A percentile compares a stretch with the other conserved stretches of the same genome.
These are phyloP conservation scores for Thelephora ganbajun DNA, from an alignment of 768 basidiomycete genomes.

Conservation along the genomic window DNA sequence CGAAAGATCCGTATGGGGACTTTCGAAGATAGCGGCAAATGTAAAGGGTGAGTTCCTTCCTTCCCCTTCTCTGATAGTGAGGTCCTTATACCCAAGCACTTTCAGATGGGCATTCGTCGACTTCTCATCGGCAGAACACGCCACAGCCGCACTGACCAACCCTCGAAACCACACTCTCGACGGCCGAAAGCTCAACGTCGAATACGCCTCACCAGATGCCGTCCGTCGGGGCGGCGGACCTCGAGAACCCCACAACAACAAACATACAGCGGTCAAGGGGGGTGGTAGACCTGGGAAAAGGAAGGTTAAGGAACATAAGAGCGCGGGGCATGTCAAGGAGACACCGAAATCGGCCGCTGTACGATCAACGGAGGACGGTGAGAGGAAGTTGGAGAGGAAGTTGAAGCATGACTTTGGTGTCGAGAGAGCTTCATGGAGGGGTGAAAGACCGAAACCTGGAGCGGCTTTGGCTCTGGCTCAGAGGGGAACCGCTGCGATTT, in stretches of 20 bases:
- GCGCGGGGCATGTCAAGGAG: slow-evolving; percentile 8
- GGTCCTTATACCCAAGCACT: not conserved
- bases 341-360: slow-evolving; percentile 13
- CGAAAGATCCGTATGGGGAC: slow-evolving; percentile 86
- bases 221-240: slow-evolving; percentile 61
- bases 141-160: slow-evolving; percentile 73
- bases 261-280: not conserved
- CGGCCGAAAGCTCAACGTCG: slow-evolving; percentile 74
- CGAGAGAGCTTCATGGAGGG: slow-evolving; percentile 13
- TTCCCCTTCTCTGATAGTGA: not conserved
- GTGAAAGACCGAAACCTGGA: slow-evolving; percentile 49
- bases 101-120: slow-evolving; percentile 89
- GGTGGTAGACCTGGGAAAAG: slow-evolving; percentile 5
- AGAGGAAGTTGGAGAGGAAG: slow-evolving; percentile 3
- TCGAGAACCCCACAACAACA: slow-evolving; percentile 3
- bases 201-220: slow-evolving; percentile 82
- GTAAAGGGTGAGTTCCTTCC: slow-evolving; percentile 71
- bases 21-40: slow-evolving; percentile 88
- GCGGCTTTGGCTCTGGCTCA: slow-evolving; percentile 68
- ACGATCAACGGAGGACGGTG: slow-evolving; percentile 6
- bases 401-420: slow-evolving; percentile 2
- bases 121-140: slow-evolving; percentile 65
- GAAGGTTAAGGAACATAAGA: slow-evolving; percentile 6
- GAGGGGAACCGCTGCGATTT: slow-evolving; percentile 52
- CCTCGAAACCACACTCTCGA: slow-evolving; percentile 73